Evolutionary conservation across 306 rosid genomes (phyloP).

Genomic region (Dalbergia oliveri): DNA sequence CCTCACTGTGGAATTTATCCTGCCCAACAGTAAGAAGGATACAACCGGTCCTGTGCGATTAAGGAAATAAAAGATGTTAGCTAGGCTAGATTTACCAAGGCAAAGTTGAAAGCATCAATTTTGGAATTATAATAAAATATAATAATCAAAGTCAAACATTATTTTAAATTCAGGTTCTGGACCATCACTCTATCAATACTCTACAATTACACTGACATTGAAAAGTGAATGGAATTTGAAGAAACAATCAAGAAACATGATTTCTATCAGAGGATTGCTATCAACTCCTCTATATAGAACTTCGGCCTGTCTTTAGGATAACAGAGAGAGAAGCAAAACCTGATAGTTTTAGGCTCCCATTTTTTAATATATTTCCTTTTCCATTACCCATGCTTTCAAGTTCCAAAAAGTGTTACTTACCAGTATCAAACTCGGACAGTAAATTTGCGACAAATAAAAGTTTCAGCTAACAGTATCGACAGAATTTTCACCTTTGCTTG

Average conservation of each 20-base stretch:
- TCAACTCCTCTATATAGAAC: neutral
- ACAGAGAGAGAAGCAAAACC: constrained; percentile 3
- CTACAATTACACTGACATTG: neutral
- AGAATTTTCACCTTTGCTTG: neutral
- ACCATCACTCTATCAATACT: neutral
- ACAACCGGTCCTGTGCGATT: constrained; percentile 75
- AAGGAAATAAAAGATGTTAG: constrained; percentile 30
- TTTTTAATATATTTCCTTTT: neutral
- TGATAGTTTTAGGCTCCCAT: neutral
- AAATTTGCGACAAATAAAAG: neutral
- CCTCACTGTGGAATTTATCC: constrained; percentile 74
- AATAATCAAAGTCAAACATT: neutral
- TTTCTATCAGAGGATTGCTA: neutral
- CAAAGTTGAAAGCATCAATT: constrained; percentile 1
- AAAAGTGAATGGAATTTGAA: constrained; percentile 6
- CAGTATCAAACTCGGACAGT: neutral
- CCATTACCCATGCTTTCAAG: neutral
- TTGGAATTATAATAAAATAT: neutral
- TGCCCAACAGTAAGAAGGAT: constrained; percentile 82
- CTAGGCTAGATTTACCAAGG: neutral
- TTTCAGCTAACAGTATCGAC: neutral
- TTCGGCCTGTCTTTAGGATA: neutral
- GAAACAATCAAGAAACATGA: neutral
- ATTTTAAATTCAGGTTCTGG: neutral
- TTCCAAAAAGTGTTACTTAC: neutral